Evolutionary conservation across 495 filamentous ascomycete genomes (phyloP).

Genomic region (Cenococcum geophilum): DNA sequence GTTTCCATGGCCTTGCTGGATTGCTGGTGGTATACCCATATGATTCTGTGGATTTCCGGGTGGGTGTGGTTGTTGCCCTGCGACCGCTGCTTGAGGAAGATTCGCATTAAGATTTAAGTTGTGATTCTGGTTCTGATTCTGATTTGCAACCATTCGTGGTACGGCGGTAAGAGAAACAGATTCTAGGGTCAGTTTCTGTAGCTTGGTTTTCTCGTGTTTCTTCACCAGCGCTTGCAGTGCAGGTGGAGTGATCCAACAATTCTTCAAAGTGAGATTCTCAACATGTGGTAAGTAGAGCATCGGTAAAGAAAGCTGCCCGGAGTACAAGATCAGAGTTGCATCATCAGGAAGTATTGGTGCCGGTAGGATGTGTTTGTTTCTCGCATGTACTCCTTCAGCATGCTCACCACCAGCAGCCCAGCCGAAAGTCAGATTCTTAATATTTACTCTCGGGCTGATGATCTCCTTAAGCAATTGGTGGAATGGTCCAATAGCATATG

Average conservation of each 20-base stretch:
- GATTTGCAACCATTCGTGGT: slow-evolving; percentile 16
- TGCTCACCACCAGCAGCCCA: slow-evolving; percentile 54
- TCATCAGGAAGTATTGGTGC: slow-evolving; percentile 42
- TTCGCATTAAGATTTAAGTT: background rate
- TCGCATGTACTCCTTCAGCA: slow-evolving; percentile 46
- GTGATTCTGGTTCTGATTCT: slow-evolving; percentile 9
- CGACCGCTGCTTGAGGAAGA: background rate
- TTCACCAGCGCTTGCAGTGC: slow-evolving; percentile 28
- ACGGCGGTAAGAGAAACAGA: slow-evolving; percentile 38
- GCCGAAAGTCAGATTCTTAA: slow-evolving; percentile 49
- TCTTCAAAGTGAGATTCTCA: slow-evolving; percentile 34
- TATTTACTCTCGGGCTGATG: slow-evolving; percentile 38
- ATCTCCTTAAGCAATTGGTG: slow-evolving; percentile 42
- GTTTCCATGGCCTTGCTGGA: slow-evolving; percentile 7
- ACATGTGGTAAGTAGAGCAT: slow-evolving; percentile 33
- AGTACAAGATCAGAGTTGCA: slow-evolving; percentile 17
- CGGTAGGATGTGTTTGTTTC: slow-evolving; percentile 48
- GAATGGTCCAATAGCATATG: slow-evolving; percentile 40
- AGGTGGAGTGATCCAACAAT: slow-evolving; percentile 38
- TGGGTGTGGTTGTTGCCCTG: background rate
- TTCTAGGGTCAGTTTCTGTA: slow-evolving; percentile 32
- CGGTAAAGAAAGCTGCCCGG: background rate
- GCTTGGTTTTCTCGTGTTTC: slow-evolving; percentile 15
- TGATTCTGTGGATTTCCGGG: background rate
- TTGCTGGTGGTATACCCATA: background rate